These are phyloP conservation scores for Eucommia ulmoides DNA, from an alignment of 257 asterid genomes.

Conservation along the genomic window DNA sequence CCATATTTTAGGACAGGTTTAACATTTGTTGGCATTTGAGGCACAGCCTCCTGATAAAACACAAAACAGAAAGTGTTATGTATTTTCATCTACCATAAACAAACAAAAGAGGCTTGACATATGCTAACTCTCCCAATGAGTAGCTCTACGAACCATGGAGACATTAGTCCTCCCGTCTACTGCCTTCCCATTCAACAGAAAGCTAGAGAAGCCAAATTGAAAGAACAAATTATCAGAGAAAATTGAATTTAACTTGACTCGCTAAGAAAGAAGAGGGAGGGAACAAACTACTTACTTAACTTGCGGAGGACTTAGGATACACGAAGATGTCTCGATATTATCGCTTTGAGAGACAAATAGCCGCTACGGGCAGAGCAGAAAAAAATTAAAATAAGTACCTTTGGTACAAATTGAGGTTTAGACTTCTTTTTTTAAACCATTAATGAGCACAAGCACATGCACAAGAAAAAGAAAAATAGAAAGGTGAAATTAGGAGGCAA, in stretches of 20 bases:
- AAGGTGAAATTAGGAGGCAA: too few species aligned
- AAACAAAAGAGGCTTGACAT: too few species aligned
- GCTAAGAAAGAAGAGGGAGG: conserved; percentile 4
- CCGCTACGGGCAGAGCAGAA: conserved; percentile 41
- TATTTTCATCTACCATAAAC: conserved; percentile 7
- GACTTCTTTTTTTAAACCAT: too few species aligned
- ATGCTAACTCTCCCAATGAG: neutral
- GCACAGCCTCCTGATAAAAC: conserved; percentile 55
- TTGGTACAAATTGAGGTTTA: too few species aligned
- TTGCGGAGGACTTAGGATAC: conserved; percentile 71
- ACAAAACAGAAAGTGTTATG: neutral
- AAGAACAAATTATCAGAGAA: conserved; percentile 6
- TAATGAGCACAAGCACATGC: too few species aligned
- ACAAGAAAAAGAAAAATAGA: too few species aligned
- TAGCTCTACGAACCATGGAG: conserved; percentile 36
- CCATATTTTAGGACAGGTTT: conserved; percentile 63
- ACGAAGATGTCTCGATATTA: conserved; percentile 55
- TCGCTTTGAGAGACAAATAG: conserved; percentile 65
- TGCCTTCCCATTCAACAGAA: conserved; percentile 75
- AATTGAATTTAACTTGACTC: neutral
- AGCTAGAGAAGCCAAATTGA: conserved; percentile 42
- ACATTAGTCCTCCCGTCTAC: conserved; percentile 57
- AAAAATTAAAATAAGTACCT: conserved; percentile 4
- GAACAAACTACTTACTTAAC: conserved; percentile 44
- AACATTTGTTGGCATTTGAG: conserved; percentile 69